Base-by-base conservation (phyloP, 129 eudicot species). In the Flaveria brownii region DNA sequence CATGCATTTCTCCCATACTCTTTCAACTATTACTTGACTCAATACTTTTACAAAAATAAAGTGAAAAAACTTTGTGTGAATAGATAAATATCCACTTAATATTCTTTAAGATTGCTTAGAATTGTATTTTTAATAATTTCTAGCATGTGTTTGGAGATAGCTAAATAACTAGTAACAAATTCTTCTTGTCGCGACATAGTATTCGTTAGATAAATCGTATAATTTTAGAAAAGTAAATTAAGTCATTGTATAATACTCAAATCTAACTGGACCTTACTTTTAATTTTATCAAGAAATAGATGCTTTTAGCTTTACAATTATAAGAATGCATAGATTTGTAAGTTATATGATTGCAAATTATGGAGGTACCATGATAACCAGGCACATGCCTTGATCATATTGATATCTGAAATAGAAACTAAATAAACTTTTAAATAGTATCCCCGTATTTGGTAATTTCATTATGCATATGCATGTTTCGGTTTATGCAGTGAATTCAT, bases 301-400 rank as follows among this genome's bases (percentile, higher is more conserved):
- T 50, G 25, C 74, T 77, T 67, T 14, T 4, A 67, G n/a, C 67
- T 51, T 77, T 14, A 67, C 1, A 66, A 66, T 43, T 76, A 52
- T 56, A 65, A 50, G 65, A 69, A 54, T 75, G 22, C 50, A 68
- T 42, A 70, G 71, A 4, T 59, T 57, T 78, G 70, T 60, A 59
- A 56, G 6, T 45, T 78, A 9, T 70, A 78, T 78, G 71, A 78
- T 78, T 70, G 69, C 61, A 70, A 70, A 59, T 70, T 78, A 70
- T 57, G 46, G 63, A 26, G 76, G 50, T 78, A 70, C 63, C 72
- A 78, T 78, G 61, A 70, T 78, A 70, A 61, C 69, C 18, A 26
- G 11, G 60, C 82, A 78, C 82, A 78, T 78, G 82, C 82, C 82
- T 59, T 70, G 62, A 78, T 78, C 82, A 78, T 78, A 28, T 59